These are phyloP conservation scores for Tylopilus subfusipes DNA, from an alignment of 768 basidiomycete species.

Conservation along the genomic window DNA sequence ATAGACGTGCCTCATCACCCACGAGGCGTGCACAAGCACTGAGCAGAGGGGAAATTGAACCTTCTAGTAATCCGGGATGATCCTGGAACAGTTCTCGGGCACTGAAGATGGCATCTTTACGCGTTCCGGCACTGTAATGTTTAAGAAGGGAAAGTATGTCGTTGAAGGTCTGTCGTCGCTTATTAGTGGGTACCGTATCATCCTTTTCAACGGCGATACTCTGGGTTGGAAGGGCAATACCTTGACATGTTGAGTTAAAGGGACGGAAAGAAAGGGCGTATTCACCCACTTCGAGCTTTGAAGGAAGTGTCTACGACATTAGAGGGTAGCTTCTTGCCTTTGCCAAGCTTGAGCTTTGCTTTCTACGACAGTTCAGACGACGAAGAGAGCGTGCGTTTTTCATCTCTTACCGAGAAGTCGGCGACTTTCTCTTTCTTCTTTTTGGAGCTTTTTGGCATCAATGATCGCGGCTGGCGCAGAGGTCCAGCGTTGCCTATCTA, in stretches of 20 bases:
- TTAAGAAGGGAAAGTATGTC: slow-evolving; percentile 77
- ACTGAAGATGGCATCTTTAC: slow-evolving; percentile 76
- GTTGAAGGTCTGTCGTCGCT: slow-evolving; percentile 66
- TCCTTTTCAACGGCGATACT: slow-evolving; percentile 63
- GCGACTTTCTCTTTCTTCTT: slow-evolving; percentile 84
- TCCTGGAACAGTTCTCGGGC: slow-evolving; percentile 67
- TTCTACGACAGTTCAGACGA: slow-evolving; percentile 50
- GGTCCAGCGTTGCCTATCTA: slow-evolving; percentile 3
- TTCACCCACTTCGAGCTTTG: slow-evolving; percentile 80
- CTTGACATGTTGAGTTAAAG: slow-evolving; percentile 39
- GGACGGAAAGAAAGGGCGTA: not conserved
- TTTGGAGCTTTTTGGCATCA: slow-evolving; percentile 83
- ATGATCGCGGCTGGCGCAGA: not conserved
- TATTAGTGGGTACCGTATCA: slow-evolving; percentile 63
- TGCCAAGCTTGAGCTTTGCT: slow-evolving; percentile 95
- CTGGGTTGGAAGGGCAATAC: slow-evolving; percentile 87
- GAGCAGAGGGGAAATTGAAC: slow-evolving; percentile 53
- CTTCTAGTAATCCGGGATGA: slow-evolving; percentile 52
- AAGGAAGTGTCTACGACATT: slow-evolving; percentile 97
- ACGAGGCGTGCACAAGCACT: slow-evolving; percentile 67
- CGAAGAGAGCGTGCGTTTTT: not conserved
- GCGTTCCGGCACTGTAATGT: slow-evolving; percentile 76
- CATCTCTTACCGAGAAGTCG: slow-evolving; percentile 69
- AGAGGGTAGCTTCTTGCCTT: slow-evolving; percentile 75
- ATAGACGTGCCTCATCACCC: slow-evolving; percentile 67